These are phyloP conservation scores for Teunomyces cretensis DNA, from an alignment of 805 yeast species.

Conservation along the genomic window DNA sequence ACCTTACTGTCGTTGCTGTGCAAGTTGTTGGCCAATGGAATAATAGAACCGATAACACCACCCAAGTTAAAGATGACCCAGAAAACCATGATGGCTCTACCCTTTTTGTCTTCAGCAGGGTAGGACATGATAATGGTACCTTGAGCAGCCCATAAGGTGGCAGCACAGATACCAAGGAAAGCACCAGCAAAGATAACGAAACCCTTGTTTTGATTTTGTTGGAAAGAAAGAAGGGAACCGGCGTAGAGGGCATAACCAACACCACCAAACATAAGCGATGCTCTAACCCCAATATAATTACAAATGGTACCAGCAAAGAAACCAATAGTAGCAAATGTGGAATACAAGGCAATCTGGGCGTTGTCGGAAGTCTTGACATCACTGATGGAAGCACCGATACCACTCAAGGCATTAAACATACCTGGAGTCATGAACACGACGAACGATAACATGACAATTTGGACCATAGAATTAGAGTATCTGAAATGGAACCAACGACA, in stretches of 20 bases:
- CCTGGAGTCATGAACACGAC: conserved; percentile 53
- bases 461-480: conserved; percentile 40
- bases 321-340: conserved; percentile 57
- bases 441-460: conserved; percentile 46
- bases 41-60: conserved; percentile 57
- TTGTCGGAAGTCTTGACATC: conserved; percentile 42
- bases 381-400: conserved; percentile 46
- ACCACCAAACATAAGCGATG: conserved; percentile 51
- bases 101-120: conserved; percentile 54
- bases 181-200: conserved; percentile 59
- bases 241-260: conserved; percentile 55
- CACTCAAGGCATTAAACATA: conserved; percentile 51
- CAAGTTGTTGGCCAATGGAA: conserved; percentile 57
- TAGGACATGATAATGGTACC: conserved; percentile 58
- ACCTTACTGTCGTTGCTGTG: conserved; percentile 32
- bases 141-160: conserved; percentile 59
- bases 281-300: conserved; percentile 48
- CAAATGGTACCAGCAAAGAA: conserved; percentile 57
- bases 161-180: conserved; percentile 55
- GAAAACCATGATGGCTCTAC: conserved; percentile 51
- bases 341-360: conserved; percentile 52
- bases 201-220: conserved; percentile 47
- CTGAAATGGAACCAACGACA: conserved; percentile 13
- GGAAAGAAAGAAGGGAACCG: conserved; percentile 49
- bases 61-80: conserved; percentile 65